These are phyloP conservation scores for Boletus subparvulus DNA, from an alignment of 768 basidiomycete species.

Conservation along the genomic window DNA sequence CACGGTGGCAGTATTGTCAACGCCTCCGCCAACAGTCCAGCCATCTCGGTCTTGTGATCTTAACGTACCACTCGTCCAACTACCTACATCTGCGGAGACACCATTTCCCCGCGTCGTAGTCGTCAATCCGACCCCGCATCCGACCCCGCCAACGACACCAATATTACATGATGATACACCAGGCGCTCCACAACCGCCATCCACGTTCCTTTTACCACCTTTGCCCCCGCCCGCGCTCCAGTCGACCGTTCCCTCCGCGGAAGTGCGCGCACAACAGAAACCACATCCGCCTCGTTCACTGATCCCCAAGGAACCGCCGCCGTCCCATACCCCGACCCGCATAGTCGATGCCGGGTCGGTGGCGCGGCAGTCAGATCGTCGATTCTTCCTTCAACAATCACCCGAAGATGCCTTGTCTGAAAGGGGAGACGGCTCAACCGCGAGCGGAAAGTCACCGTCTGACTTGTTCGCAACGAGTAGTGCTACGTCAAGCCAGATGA, in stretches of 20 bases:
- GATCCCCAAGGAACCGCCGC: not conserved
- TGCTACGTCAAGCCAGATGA: conserved; percentile 33
- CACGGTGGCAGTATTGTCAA: conserved; percentile 1
- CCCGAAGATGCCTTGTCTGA: conserved; percentile 41
- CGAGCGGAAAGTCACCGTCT: conserved; percentile 34
- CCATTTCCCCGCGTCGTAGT: conserved; percentile 60
- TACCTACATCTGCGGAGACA: conserved; percentile 25
- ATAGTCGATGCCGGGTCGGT: conserved; percentile 25
- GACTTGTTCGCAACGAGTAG: conserved; percentile 38
- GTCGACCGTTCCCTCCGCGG: not conserved
- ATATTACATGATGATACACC: conserved; percentile 31
- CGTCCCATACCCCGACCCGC: conserved; percentile 9
- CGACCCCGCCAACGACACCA: conserved; percentile 75
- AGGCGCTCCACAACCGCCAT: conserved; percentile 25
- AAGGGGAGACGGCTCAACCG: conserved; percentile 30
- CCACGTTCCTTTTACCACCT: conserved; percentile 31
- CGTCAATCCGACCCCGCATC: conserved; percentile 75
- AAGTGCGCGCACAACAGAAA: conserved; percentile 11
- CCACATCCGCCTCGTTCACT: conserved; percentile 18
- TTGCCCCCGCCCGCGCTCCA: conserved; percentile 27
- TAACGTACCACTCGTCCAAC: conserved; percentile 28
- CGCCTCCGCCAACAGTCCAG: conserved; percentile 1
- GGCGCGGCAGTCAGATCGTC: conserved; percentile 39
- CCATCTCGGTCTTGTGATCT: conserved; percentile 15
- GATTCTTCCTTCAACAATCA: conserved; percentile 47